These are phyloP conservation scores for Yamadazyma philogaea DNA, from an alignment of 805 yeast species.

Conservation along the genomic window DNA sequence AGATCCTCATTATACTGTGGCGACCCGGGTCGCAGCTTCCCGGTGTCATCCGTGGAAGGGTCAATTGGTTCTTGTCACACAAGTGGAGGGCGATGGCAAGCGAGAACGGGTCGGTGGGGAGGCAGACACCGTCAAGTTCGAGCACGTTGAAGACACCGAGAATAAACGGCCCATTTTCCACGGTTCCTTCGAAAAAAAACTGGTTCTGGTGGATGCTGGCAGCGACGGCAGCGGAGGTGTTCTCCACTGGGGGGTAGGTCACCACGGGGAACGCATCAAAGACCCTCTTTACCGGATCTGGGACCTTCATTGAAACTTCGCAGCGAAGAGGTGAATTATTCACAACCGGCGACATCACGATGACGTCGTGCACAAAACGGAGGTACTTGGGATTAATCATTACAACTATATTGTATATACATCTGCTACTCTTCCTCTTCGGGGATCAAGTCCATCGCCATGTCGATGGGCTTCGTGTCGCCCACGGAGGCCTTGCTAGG, in stretches of 20 bases:
- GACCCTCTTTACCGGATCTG: conserved; percentile 41
- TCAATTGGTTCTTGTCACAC: conserved; percentile 41
- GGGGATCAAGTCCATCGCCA: conserved; percentile 45
- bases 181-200: conserved; percentile 13
- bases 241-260: conserved; percentile 36
- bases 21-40: background rate
- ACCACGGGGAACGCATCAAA: conserved; percentile 53
- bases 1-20: conserved; percentile 40
- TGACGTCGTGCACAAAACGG: too few species aligned
- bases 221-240: conserved; percentile 13
- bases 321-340: too few species aligned
- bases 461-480: conserved; percentile 59
- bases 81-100: conserved; percentile 45
- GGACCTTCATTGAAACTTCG: conserved; percentile 21
- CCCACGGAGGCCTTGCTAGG: conserved; percentile 57
- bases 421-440: conserved; percentile 35
- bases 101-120: conserved; percentile 62
- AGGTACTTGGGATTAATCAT: background rate
- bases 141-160: conserved; percentile 53
- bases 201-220: conserved; percentile 17
- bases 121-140: conserved; percentile 23
- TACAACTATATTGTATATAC: background rate
- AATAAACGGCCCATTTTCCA: conserved; percentile 33
- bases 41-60: conserved; percentile 7
- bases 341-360: too few species aligned